Conservation (phyloP, 148 eudicot genomes). For the Silene uniflora region DNA sequence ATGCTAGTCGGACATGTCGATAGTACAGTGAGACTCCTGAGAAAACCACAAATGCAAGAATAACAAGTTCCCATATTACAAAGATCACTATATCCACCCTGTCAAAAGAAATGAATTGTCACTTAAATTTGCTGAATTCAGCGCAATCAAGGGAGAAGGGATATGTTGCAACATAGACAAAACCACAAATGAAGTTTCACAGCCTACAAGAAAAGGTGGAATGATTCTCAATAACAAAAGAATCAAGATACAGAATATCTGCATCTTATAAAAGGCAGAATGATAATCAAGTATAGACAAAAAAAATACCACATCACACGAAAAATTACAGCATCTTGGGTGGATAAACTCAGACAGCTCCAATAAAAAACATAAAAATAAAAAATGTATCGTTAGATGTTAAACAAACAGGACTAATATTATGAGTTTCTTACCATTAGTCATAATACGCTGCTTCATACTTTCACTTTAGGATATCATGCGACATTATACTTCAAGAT, state of each 20-base stretch:
- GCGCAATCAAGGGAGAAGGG: not conserved
- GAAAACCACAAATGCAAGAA: constrained; percentile 85
- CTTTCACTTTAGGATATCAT: not conserved
- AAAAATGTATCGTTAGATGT: not conserved
- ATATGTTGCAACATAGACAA: not conserved
- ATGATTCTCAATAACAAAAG: not conserved
- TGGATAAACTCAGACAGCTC: not conserved
- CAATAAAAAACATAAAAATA: not conserved
- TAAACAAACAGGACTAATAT: not conserved
- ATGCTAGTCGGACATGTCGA: constrained; percentile 72
- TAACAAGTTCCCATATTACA: constrained; percentile 88
- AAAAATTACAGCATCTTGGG: not conserved
- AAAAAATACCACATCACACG: not conserved
- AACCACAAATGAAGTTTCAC: not conserved
- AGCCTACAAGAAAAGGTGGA: not conserved
- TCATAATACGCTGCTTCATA: not conserved
- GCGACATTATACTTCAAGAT: not conserved
- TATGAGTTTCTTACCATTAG: not conserved
- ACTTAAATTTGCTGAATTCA: not conserved
- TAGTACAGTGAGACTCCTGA: constrained; percentile 84
- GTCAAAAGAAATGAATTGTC: constrained; percentile 27
- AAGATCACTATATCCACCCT: constrained; percentile 94
- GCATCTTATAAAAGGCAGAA: not conserved
- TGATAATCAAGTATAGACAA: not conserved
- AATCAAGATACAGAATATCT: not conserved